Conservation (phyloP, 2,329 filamentous ascomycete genomes). For the Penicillium sp. region DNA sequence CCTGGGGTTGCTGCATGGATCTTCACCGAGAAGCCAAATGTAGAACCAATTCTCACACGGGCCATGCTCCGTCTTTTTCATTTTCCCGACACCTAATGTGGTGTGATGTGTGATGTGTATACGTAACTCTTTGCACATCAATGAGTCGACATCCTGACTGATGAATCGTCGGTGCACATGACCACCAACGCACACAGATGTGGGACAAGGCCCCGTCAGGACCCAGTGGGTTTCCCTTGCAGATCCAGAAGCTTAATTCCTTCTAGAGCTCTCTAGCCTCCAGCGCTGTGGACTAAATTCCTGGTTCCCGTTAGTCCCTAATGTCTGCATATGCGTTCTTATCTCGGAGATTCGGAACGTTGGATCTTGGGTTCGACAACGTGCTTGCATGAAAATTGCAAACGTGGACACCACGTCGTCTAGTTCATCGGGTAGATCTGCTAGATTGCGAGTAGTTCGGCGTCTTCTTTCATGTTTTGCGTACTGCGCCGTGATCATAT, state of each 20-base stretch:
- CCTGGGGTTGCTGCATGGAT: neutral
- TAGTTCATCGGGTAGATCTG: neutral
- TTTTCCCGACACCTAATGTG: neutral
- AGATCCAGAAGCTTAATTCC: constrained; percentile 6
- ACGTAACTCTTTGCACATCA: neutral
- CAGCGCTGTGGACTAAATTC: neutral
- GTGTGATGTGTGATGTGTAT: neutral
- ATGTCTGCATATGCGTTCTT: constrained; percentile 1
- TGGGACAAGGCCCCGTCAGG: neutral
- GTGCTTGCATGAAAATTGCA: neutral
- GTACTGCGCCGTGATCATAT: neutral
- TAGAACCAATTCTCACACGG: neutral
- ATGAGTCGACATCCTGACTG: neutral
- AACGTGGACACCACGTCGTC: neutral
- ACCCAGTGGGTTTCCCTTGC: neutral
- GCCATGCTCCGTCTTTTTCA: neutral
- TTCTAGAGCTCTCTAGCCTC: constrained; percentile 1
- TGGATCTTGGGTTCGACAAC: neutral
- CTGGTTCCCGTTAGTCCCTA: neutral
- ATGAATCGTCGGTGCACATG: neutral
- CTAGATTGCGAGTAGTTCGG: too few relatives aligned
- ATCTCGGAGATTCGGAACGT: neutral
- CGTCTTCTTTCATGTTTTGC: neutral
- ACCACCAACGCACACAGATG: neutral
- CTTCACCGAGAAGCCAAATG: constrained; percentile 4